A percentile compares a stretch with the other conserved stretches of the same genome.
These are phyloP conservation scores for Diplogelasinospora grovesii DNA, from an alignment of 495 filamentous ascomycete genomes.

Conservation along the genomic window DNA sequence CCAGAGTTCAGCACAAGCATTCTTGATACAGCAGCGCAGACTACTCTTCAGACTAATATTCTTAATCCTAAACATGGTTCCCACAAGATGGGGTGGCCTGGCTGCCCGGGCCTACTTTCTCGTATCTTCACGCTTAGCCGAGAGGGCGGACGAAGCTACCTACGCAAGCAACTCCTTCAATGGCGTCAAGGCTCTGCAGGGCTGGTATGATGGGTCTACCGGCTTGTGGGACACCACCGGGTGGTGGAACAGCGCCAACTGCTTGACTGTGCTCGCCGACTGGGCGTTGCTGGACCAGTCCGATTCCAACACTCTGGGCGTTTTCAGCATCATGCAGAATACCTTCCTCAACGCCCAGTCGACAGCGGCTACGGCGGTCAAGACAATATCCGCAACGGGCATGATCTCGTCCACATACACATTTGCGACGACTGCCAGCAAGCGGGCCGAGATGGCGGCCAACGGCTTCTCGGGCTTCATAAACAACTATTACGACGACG, in stretches of 20 bases:
- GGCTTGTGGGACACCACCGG: slow-evolving; percentile 61
- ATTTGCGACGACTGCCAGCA: slow-evolving; percentile 9
- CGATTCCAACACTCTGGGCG: slow-evolving; percentile 22
- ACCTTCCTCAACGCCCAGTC: slow-evolving; percentile 38
- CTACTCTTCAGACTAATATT: not conserved
- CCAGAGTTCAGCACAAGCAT: too few relatives aligned
- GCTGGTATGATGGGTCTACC: slow-evolving; percentile 54
- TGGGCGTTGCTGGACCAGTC: slow-evolving; percentile 39
- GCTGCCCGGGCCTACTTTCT: slow-evolving; percentile 33
- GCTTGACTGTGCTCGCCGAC: slow-evolving; percentile 56
- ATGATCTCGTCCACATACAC: slow-evolving; percentile 27
- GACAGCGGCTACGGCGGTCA: slow-evolving; percentile 21
- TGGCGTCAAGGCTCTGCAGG: slow-evolving; percentile 47
- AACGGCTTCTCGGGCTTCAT: slow-evolving; percentile 45
- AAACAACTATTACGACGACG: slow-evolving; percentile 64
- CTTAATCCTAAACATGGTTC: slow-evolving; percentile 19
- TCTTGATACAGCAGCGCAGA: too few relatives aligned
- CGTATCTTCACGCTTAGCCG: slow-evolving; percentile 22
- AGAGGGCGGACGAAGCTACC: slow-evolving; percentile 10
- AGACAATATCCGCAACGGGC: slow-evolving; percentile 24
- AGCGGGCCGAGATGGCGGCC: slow-evolving; percentile 8
- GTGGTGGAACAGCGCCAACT: slow-evolving; percentile 77
- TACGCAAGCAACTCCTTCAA: slow-evolving; percentile 37
- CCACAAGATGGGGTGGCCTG: slow-evolving; percentile 27
- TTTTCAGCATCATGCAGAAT: slow-evolving; percentile 34